Percentiles rank a stretch among this genome's conserved stretches.
Evolutionary conservation across 179 eudicot species (phyloP).

Genomic region (Drosera spatulata): DNA sequence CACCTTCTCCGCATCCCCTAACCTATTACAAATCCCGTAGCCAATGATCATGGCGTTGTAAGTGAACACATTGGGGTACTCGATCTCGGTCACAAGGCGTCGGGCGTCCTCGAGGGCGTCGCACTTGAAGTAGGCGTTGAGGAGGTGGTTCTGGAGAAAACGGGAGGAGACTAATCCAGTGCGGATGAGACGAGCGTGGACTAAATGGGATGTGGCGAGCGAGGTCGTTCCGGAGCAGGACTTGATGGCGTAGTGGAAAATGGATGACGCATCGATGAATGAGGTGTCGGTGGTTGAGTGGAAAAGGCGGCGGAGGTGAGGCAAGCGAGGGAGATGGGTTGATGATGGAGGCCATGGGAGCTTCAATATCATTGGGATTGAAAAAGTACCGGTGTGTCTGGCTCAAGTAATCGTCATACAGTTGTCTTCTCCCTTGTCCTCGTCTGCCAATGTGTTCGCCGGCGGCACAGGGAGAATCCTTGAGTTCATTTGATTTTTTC

Average conservation of each 20-base stretch:
- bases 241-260: constrained; percentile 10
- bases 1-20: constrained; percentile 15
- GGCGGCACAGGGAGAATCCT: no score
- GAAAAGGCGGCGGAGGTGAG: no score
- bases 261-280: constrained; percentile 13
- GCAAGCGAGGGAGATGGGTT: no score
- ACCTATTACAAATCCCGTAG: constrained; percentile 12
- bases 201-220: constrained; percentile 10
- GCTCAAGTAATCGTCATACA: no score
- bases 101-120: constrained; percentile 16
- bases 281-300: neutral
- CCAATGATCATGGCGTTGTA: constrained; percentile 24
- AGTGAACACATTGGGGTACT: constrained; percentile 18
- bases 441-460: no score
- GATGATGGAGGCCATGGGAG: no score
- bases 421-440: no score
- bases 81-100: constrained; percentile 12
- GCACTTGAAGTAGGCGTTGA: constrained; percentile 18
- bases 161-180: constrained; percentile 16
- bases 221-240: constrained; percentile 9
- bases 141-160: constrained; percentile 26
- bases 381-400: no score
- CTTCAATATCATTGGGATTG: no score
- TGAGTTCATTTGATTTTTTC: no score
- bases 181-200: constrained; percentile 24